Conservation (phyloP, 768 basidiomycete species). For the Lyophyllum semitale region DNA sequence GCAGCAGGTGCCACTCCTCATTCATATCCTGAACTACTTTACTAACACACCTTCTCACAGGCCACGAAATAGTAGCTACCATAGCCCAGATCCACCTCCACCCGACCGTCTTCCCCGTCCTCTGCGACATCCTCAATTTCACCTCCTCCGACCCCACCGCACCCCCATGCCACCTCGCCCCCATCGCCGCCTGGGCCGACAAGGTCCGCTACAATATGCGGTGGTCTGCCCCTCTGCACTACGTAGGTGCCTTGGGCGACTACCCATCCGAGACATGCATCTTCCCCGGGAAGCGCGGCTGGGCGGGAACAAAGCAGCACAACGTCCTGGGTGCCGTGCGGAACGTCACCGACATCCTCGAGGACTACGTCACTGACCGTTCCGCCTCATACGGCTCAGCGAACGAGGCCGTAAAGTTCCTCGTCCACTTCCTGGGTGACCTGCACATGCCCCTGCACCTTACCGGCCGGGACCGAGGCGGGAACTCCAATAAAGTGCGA, state of each 20-base stretch:
- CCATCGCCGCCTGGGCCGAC: slow-evolving; percentile 91
- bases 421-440: slow-evolving; percentile 93
- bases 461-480: slow-evolving; percentile 84
- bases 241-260: slow-evolving; percentile 74
- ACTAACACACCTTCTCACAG: slow-evolving; percentile 30
- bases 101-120: slow-evolving; percentile 61
- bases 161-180: slow-evolving; percentile 76
- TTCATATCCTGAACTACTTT: background rate
- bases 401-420: slow-evolving; percentile 86
- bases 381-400: slow-evolving; percentile 35
- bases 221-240: slow-evolving; percentile 78
- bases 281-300: slow-evolving; percentile 78
- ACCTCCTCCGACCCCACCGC: slow-evolving; percentile 31
- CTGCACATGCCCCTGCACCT: slow-evolving; percentile 94
- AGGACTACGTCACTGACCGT: slow-evolving; percentile 41
- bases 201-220: slow-evolving; percentile 58
- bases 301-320: slow-evolving; percentile 51
- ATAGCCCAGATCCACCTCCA: slow-evolving; percentile 92
- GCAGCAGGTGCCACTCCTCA: slow-evolving; percentile 31
- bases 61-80: slow-evolving; percentile 92
- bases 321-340: slow-evolving; percentile 81
- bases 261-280: slow-evolving; percentile 74
- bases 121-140: slow-evolving; percentile 73
- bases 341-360: slow-evolving; percentile 71
- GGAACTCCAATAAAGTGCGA: slow-evolving; percentile 75